Conservation (phyloP, 306 rosid species). For the cucumber (Cucumis sativus) region Cucumber_9930_V3 NC_026659.2:1765001-1765500, state of each 20-base stretch:
- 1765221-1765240: too few relatives aligned
- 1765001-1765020: too few relatives aligned
- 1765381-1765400: constrained; percentile 17
- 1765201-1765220: too few relatives aligned
- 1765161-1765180: not conserved
- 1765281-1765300: not conserved
- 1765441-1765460: constrained; percentile 43
- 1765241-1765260: too few relatives aligned
- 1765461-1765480: constrained; percentile 15
- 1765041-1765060: too few relatives aligned
- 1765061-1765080: too few relatives aligned
- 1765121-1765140: not conserved
- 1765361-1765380: constrained; percentile 24
- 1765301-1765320: not conserved
- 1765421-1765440: constrained; percentile 11
- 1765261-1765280: too few relatives aligned
- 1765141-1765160: not conserved
- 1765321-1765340: not conserved
- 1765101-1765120: not conserved
- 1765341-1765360: not conserved
- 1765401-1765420: not conserved
- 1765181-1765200: too few relatives aligned
- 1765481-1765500: constrained; percentile 23
- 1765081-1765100: not conserved
- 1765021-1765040: too few relatives aligned